Conservation (phyloP, 1,284 basidiomycete genomes). For the Puccinia brachypodii region DNA sequence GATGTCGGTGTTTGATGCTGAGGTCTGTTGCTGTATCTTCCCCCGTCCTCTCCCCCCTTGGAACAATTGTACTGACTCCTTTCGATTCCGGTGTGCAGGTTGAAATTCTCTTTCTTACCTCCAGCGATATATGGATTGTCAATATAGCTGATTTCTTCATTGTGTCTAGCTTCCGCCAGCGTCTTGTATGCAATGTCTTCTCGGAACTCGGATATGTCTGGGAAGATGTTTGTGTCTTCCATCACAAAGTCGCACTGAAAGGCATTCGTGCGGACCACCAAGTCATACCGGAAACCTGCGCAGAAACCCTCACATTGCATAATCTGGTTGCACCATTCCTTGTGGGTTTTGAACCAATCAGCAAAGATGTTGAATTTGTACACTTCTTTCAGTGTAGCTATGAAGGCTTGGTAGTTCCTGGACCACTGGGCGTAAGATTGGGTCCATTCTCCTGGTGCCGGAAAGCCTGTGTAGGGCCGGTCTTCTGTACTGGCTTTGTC, state of each 20-base stretch:
- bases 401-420: neutral
- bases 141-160: neutral
- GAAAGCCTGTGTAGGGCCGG: neutral
- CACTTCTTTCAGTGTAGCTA: neutral
- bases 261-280: neutral
- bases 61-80: too few relatives aligned
- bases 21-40: too few relatives aligned
- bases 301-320: neutral
- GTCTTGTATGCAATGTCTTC: neutral
- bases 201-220: neutral
- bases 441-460: neutral
- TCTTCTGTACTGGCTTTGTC: neutral
- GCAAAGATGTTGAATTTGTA: slow-evolving; percentile 4
- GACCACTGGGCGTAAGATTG: neutral
- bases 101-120: neutral
- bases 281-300: neutral
- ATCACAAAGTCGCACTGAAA: too few relatives aligned
- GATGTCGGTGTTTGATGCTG: too few relatives aligned
- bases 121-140: slow-evolving; percentile 15
- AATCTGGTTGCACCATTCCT: neutral
- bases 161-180: neutral
- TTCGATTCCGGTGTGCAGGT: neutral
- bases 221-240: neutral
- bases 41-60: too few relatives aligned
- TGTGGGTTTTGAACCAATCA: neutral